phyloP scores from a whole-genome alignment of 2,329 filamentous ascomycete genomes.

The Fusarium cyanostomum region DNA sequence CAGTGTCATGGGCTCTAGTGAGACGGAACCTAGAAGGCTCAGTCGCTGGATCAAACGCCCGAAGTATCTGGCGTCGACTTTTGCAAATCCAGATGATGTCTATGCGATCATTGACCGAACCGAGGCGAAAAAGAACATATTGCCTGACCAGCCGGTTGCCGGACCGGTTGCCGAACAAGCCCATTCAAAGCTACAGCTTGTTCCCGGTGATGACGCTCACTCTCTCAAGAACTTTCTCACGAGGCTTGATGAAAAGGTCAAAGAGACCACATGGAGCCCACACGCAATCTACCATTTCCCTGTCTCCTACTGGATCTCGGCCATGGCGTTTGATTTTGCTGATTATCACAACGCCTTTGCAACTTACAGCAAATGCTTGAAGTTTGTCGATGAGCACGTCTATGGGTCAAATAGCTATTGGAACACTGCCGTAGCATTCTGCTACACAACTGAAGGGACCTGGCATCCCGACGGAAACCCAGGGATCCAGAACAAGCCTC shows the following conservation, averaged over 20 bases:
- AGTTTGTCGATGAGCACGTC: constrained; percentile 12
- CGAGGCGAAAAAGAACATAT: neutral
- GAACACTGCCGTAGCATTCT: constrained; percentile 53
- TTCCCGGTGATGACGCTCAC: constrained; percentile 10
- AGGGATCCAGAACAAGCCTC: constrained; percentile 32
- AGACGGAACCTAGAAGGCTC: constrained; percentile 31
- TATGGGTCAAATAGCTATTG: constrained; percentile 8
- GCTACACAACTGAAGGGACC: constrained; percentile 57
- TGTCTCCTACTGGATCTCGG: constrained; percentile 51
- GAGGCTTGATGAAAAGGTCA: constrained; percentile 2
- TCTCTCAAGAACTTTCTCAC: constrained; percentile 17
- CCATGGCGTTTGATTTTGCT: constrained; percentile 39
- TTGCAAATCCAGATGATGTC: constrained; percentile 50
- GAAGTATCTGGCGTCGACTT: constrained; percentile 48
- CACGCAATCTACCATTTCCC: constrained; percentile 50
- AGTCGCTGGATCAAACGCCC: constrained; percentile 37
- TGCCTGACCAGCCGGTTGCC: neutral
- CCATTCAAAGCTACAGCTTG: neutral
- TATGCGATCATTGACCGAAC: constrained; percentile 7
- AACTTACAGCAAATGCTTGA: constrained; percentile 40
- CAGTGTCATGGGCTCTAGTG: constrained; percentile 61
- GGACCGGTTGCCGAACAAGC: neutral
- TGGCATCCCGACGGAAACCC: constrained; percentile 46
- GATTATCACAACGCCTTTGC: constrained; percentile 30
- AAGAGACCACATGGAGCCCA: constrained; percentile 23